Evolutionary conservation across 2,329 filamentous ascomycete species (phyloP).

Genomic region (Monosporascus sp.): DNA sequence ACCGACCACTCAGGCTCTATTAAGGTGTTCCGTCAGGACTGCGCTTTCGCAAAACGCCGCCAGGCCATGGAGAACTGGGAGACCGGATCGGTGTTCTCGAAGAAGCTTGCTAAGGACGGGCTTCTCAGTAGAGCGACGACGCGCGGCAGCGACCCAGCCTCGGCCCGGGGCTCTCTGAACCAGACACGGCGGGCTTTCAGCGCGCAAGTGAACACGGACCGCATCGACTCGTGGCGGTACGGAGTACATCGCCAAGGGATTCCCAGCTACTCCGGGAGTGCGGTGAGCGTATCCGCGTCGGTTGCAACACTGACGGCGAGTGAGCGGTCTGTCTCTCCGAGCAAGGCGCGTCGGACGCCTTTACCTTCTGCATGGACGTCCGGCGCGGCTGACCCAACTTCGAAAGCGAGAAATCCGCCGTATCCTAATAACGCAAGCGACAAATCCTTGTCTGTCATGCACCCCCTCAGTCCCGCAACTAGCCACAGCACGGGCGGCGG

Average conservation of each 20-base stretch:
- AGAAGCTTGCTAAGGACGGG: constrained; percentile 55
- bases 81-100: constrained; percentile 69
- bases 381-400: constrained; percentile 35
- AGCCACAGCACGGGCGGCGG: constrained; percentile 20
- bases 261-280: constrained; percentile 26
- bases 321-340: constrained; percentile 53
- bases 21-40: constrained; percentile 94
- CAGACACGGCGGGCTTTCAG: constrained; percentile 27
- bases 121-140: constrained; percentile 53
- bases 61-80: constrained; percentile 65
- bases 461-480: constrained; percentile 36
- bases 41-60: constrained; percentile 73
- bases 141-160: constrained; percentile 38
- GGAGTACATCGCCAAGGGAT: constrained; percentile 42
- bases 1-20: constrained; percentile 84
- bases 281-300: constrained; percentile 21
- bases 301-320: constrained; percentile 36
- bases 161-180: constrained; percentile 49
- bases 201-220: constrained; percentile 50
- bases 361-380: constrained; percentile 18
- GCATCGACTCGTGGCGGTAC: constrained; percentile 86
- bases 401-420: constrained; percentile 41
- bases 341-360: constrained; percentile 35
- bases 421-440: constrained; percentile 21
- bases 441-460: constrained; percentile 14